Conservation (phyloP, 495 filamentous ascomycete species). For the Amniculicola lignicola region DNA sequence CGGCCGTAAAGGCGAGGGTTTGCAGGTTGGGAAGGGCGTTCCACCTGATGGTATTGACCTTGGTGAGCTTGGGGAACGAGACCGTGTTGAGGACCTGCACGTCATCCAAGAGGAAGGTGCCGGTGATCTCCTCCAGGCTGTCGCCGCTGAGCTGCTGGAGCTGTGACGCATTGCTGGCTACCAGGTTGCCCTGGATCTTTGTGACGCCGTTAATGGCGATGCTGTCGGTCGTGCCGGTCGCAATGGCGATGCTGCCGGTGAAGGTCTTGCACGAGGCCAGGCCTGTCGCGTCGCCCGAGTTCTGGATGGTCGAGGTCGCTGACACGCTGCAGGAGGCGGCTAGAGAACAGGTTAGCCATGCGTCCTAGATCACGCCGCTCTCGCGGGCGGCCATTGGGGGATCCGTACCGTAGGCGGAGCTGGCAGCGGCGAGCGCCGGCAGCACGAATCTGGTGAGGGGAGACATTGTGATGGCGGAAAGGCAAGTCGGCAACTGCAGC, state of each 20-base stretch:
- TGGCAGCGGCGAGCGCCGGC: constrained; percentile 66
- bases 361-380: constrained; percentile 16
- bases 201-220: constrained; percentile 57
- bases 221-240: constrained; percentile 47
- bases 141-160: constrained; percentile 56
- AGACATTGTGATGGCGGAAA: constrained; percentile 56
- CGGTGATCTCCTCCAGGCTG: constrained; percentile 52
- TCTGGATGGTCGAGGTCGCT: constrained; percentile 58
- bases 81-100: constrained; percentile 59
- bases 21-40: constrained; percentile 68
- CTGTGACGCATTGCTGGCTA: constrained; percentile 53
- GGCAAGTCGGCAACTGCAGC: constrained; percentile 27
- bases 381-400: background rate
- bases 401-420: constrained; percentile 64
- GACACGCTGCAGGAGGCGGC: constrained; percentile 46
- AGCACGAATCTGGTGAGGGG: constrained; percentile 65
- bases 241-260: constrained; percentile 67
- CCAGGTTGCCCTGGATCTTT: constrained; percentile 67
- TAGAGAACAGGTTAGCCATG: background rate
- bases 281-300: constrained; percentile 66
- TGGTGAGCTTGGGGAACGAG: constrained; percentile 57
- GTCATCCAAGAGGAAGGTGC: constrained; percentile 62
- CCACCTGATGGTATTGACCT: constrained; percentile 66
- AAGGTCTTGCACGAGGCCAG: constrained; percentile 65
- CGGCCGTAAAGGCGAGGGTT: constrained; percentile 59